A percentile compares a stretch with the other conserved stretches of the same genome.
These are phyloP conservation scores for Lyophyllum shimeji DNA, from an alignment of 768 basidiomycete genomes.

Conservation along the genomic window DNA sequence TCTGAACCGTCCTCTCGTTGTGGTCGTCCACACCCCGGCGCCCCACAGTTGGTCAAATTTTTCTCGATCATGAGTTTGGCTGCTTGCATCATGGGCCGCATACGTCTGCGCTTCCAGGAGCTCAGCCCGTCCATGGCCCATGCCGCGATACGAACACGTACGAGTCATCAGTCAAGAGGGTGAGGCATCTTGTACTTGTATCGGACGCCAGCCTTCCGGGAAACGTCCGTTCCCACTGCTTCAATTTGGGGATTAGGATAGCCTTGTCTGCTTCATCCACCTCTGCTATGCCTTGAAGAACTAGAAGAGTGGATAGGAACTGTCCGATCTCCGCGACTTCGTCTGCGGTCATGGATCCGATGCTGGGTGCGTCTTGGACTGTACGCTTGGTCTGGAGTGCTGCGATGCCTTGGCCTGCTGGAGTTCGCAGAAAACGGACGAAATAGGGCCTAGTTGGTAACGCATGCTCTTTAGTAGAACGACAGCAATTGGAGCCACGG, in stretches of 20 bases:
- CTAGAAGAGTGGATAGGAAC: constrained; percentile 38
- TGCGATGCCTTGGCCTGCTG: constrained; percentile 30
- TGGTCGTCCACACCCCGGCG: constrained; percentile 23
- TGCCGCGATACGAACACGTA: constrained; percentile 14
- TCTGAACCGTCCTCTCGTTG: constrained; percentile 22
- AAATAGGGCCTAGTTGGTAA: constrained; percentile 36
- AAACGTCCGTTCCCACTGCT: constrained; percentile 29
- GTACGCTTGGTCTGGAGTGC: constrained; percentile 37
- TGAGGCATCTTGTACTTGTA: constrained; percentile 35
- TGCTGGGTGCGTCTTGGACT: constrained; percentile 20
- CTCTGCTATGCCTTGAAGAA: constrained; percentile 32
- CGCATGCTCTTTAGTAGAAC: background rate
- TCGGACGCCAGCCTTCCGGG: constrained; percentile 30
- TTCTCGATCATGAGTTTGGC: constrained; percentile 29
- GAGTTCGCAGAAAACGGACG: constrained; percentile 32
- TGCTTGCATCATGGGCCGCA: constrained; percentile 25
- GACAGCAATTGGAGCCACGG: too few species aligned
- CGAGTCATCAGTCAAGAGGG: constrained; percentile 26
- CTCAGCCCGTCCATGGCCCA: background rate
- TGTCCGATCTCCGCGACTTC: constrained; percentile 35
- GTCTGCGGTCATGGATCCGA: constrained; percentile 20
- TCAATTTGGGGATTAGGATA: constrained; percentile 32
- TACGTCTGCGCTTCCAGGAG: constrained; percentile 20
- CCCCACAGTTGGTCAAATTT: constrained; percentile 31
- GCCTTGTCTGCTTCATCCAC: constrained; percentile 31